Conservation (phyloP, 2,329 filamentous ascomycete genomes). For the Neopestalotiopsis clavispora region DNA sequence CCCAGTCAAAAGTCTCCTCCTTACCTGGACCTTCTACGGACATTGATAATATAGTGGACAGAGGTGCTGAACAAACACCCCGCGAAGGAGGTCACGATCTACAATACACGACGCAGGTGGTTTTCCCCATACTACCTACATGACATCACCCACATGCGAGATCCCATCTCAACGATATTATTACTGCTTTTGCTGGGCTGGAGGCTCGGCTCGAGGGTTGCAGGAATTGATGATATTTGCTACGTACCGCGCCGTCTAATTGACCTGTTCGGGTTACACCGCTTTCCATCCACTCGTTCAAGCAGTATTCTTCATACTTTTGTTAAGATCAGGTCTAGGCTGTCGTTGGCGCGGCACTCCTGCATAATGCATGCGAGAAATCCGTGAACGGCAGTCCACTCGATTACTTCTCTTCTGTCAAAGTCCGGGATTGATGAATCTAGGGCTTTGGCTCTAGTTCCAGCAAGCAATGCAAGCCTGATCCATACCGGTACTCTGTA, state of each 20-base stretch:
- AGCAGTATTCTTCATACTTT: neutral
- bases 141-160: neutral
- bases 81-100: neutral
- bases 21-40: neutral
- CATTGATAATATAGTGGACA: neutral
- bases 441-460: neutral
- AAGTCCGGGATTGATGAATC: neutral
- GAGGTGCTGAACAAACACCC: neutral
- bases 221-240: neutral
- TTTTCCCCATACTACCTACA: neutral
- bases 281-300: neutral
- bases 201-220: neutral
- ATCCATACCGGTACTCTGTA: neutral
- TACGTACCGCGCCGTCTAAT: neutral
- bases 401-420: neutral
- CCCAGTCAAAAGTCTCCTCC: neutral
- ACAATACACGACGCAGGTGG: no score
- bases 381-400: neutral
- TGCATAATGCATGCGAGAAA: conserved; percentile 16
- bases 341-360: conserved; percentile 6
- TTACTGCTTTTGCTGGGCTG: neutral
- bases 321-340: neutral
- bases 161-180: neutral
- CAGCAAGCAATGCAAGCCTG: neutral
- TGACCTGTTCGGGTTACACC: neutral